A percentile compares a stretch with the other conserved stretches of the same genome.
Conservation (phyloP, 1,139 yeast genomes). For the Magnusiomyces magnusii region DNA sequence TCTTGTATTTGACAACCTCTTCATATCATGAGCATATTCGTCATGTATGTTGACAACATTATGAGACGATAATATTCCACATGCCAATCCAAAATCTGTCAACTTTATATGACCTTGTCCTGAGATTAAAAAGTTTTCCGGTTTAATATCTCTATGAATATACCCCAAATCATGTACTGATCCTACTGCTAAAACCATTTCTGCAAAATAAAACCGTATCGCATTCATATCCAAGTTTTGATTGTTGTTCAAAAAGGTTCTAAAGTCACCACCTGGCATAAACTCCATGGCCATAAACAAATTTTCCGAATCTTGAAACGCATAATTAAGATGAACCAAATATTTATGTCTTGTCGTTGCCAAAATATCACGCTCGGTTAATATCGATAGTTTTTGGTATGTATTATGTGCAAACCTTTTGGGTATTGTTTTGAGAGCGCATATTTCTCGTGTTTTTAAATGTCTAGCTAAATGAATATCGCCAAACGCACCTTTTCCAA, state of each 20-base stretch:
- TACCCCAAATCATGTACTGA: conserved; percentile 76
- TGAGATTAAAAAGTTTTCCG: conserved; percentile 75
- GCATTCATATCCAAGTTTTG: conserved; percentile 9
- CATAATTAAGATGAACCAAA: conserved; percentile 14
- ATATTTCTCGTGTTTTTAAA: conserved; percentile 9
- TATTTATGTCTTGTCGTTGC: conserved; percentile 12
- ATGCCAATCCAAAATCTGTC: conserved; percentile 70
- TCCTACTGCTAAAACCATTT: conserved; percentile 78
- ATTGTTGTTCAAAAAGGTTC: conserved; percentile 14
- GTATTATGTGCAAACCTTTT: conserved; percentile 13
- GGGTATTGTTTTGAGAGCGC: conserved; percentile 15
- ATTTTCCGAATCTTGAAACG: conserved; percentile 13
- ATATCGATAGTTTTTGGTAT: conserved; percentile 13
- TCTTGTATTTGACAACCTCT: conserved; percentile 4
- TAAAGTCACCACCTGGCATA: conserved; percentile 16
- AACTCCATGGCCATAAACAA: conserved; percentile 17
- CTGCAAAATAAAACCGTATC: conserved; percentile 27
- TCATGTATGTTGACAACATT: conserved; percentile 9
- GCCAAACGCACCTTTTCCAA: conserved; percentile 18
- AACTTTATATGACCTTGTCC: conserved; percentile 73
- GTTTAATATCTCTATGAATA: conserved; percentile 78
- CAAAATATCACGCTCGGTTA: conserved; percentile 16
- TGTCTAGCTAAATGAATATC: conserved; percentile 15
- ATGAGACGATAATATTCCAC: conserved; percentile 13
- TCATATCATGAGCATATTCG: not conserved